Base-by-base conservation (phyloP, 805 yeast genomes). In the Schizosaccharomyces osmophilus region DNA sequence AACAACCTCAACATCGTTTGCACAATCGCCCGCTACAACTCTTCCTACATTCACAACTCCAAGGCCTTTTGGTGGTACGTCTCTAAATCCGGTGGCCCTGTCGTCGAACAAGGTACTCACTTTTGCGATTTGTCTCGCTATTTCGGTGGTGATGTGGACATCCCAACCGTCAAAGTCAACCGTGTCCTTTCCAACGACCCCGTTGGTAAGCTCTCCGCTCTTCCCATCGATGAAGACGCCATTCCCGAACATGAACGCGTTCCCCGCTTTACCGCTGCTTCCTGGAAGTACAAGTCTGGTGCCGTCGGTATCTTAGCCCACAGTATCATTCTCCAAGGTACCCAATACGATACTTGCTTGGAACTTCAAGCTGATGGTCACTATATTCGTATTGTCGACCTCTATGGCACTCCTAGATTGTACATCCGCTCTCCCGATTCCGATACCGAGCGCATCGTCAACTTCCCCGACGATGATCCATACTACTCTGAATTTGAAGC, bases 401-500 rank as follows among this genome's bases (percentile, higher is more conserved):
- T 64, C n/a, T 65, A 65, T 58, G 63, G 64, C 19, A 39, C 29
- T 11, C 67, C 67, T 4, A 61, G 61, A 26, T 57, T 65, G 22
- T 63, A 61, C 60, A 65, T 65, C 31, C 62, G 67, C 8, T 24
- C 62, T 15, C 66, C 67, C 66, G 74, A 65, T 63, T 67, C 64
- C 78, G 87, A 78, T 87, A 72, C 74, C 62, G 61, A 59, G n/a
- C 51, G 43, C 11, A 26, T 22, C 13, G n/a, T 39, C n/a, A 22
- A 45, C 31, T 59, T 59, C 61, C 29, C 59, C 39, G 61, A 59
- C 19, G 61, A 59, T 48, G 61, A 59, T 59, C 61, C 61, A 8
- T 59, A 59, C 36, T 59, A n/a, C 24, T 19, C 29, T 17, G 61
- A 59, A 22, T 39, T 59, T 43, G 61, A 43, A 15, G 54, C 55